Base-by-base conservation (phyloP, 352 stramenopile species). In the Phytophthora brassicae region DNA sequence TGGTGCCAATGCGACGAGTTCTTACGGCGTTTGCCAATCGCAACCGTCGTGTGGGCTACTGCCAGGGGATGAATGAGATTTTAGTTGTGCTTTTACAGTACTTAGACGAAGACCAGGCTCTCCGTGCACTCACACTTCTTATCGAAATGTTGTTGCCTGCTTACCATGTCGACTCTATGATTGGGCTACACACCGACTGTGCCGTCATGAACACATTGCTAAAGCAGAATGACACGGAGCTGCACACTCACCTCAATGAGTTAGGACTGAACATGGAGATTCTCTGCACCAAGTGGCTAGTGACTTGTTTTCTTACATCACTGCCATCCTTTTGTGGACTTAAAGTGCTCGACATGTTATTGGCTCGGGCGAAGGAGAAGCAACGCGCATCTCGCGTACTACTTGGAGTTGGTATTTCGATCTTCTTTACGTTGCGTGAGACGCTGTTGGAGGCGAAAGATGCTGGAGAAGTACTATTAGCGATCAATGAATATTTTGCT, bases 251-350 rank as follows among this genome's bases (percentile, higher is more conserved):
- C 48, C 66, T 94, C 44, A 78, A 81, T 24, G 81, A 88, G 24
- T 69, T 90, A 7, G 85, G 85, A 0, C 63, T 94, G 41, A 94
- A 94, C 62, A 94, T 94, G 85, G 85, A 94, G 51, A 91, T 94
- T 50, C 60, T 94, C 22, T 94, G 85, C 68, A 94, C 85, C 2
- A 92, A 94, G 55, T 94, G 85, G 85, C 80, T 94, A n/a, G 84
- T 94, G 35, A 92, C 85, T 39, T 92, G 81, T 56, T 94, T 92
- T 58, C 72, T 91, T 26, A 94, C 85, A 7, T 91, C 79, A 7
- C 60, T 92, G 11, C 85, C 85, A 19, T 56, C 65, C 1, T 89
- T 86, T 56, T 88, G 79, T 31, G 79, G 84, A 6, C 71, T 92
- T n/a, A 85, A 90, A 39, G 68, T 94, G 24, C 77, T 94, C 54